These are phyloP conservation scores for Nakazawaea anatomiae DNA, from an alignment of 805 yeast genomes.

Conservation along the genomic window DNA sequence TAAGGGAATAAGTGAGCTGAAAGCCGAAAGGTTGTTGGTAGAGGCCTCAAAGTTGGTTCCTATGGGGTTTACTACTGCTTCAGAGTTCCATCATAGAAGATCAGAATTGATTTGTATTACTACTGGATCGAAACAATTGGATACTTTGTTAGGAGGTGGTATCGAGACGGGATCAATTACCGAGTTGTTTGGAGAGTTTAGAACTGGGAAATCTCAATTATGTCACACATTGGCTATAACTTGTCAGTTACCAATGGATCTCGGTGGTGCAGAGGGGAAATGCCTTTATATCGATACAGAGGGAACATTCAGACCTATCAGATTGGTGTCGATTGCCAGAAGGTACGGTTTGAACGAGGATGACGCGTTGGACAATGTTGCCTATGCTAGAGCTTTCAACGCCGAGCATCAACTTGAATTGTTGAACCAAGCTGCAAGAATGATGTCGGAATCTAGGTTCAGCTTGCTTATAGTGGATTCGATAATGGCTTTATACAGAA, in stretches of 20 bases:
- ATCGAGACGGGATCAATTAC: slow-evolving; percentile 96
- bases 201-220: slow-evolving; percentile 95
- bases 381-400: slow-evolving; percentile 94
- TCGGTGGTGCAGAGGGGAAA: slow-evolving; percentile 99
- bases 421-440: slow-evolving; percentile 82
- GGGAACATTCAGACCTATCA: slow-evolving; percentile 91
- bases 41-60: slow-evolving; percentile 89
- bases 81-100: slow-evolving; percentile 86
- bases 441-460: slow-evolving; percentile 95
- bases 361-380: slow-evolving; percentile 94
- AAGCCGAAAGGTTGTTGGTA: slow-evolving; percentile 76
- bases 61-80: slow-evolving; percentile 95
- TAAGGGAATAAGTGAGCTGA: slow-evolving; percentile 92
- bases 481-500: slow-evolving; percentile 92
- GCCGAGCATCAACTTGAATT: slow-evolving; percentile 93
- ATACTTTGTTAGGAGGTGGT: slow-evolving; percentile 92
- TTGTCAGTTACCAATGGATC: slow-evolving; percentile 91
- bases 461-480: slow-evolving; percentile 92
- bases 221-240: slow-evolving; percentile 97
- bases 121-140: slow-evolving; percentile 92
- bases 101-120: slow-evolving; percentile 89
- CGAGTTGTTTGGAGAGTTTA: slow-evolving; percentile 93
- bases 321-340: slow-evolving; percentile 84
- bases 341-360: slow-evolving; percentile 89
- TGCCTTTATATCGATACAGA: slow-evolving; percentile 95